Conservation (phyloP, 83 land plant genomes). For the Picea abies region DNA sequence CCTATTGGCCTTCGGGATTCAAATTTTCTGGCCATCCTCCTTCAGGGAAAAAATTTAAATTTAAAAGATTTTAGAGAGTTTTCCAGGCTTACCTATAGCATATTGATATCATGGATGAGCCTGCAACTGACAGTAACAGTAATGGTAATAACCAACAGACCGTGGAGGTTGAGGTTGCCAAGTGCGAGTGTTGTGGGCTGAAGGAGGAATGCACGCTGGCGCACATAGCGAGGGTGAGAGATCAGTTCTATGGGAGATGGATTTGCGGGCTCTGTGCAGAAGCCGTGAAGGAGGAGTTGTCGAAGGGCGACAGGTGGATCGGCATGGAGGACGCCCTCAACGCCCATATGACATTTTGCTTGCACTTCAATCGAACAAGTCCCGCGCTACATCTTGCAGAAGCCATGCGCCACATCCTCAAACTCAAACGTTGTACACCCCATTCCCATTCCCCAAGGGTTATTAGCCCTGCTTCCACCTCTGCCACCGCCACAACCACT, state of each 20-base stretch:
- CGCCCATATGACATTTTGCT: slow-evolving; percentile 62
- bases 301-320: slow-evolving; percentile 19
- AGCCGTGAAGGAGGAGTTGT: slow-evolving; percentile 66
- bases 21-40: too few relatives aligned
- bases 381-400: slow-evolving; percentile 57
- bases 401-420: slow-evolving; percentile 60
- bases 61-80: too few relatives aligned
- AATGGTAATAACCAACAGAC: not conserved
- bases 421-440: not conserved
- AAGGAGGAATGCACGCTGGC: slow-evolving; percentile 73
- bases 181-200: slow-evolving; percentile 76
- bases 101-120: too few relatives aligned
- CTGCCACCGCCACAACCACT: not conserved
- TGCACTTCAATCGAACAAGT: slow-evolving; percentile 39
- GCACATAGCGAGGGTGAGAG: slow-evolving; percentile 48
- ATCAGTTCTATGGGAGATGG: slow-evolving; percentile 63
- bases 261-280: slow-evolving; percentile 77
- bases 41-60: too few relatives aligned
- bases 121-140: too few relatives aligned
- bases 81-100: too few relatives aligned
- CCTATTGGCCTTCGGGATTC: too few relatives aligned
- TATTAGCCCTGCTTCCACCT: not conserved
- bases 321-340: slow-evolving; percentile 62
- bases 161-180: slow-evolving; percentile 50
- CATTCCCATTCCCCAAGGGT: not conserved